Base-by-base conservation (phyloP, 192 early-diverging fungal species). In the Coemansia pectinata region DNA sequence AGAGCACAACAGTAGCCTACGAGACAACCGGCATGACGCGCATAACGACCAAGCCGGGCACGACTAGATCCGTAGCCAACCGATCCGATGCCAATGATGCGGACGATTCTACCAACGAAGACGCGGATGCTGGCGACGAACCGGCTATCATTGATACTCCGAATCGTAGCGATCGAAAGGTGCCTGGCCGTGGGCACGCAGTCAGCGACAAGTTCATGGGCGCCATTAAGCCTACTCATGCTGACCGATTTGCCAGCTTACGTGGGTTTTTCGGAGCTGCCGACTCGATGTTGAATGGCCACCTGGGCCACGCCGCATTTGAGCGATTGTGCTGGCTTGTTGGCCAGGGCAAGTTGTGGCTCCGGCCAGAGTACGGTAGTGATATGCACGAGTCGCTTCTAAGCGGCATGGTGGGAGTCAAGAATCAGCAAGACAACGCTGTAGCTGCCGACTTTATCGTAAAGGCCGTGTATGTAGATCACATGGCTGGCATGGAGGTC, bases 111-210 rank as follows among this genome's bases (percentile, higher is more conserved):
- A 36, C 7, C 5, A 62, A 52, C 21, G 38, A 27, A n/a, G 52
- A 62, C 33, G 27, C 17, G 29, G 31, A n/a, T 12, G 19, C 9
- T 29, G 52, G 4, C 23, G 55, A 31, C 9, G 50, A 50, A 19
- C n/a, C n/a, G 47, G 21, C n/a, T 50, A 21, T 21, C 47, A 8
- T 47, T 4, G 14, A 42, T 9, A 12, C 21, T 19, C 14, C 15
- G 17, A 15, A 0, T n/a, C 17, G 29, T 25, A 48, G 11, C 12
- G 40, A 66, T n/a, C 62, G 79, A 11, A 69, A 40, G n/a, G 81
- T 79, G 27, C 81, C 81, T 17, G 81, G 81, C 1, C 81, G 81
- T 12, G 81, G 81, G 11, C 74, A 67, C 29, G 42, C 70, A 1
- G 58, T 60, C 4, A 53, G 67, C 53, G 70, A 74, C n/a, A 71